Evolutionary conservation across 2,329 filamentous ascomycete species (phyloP), one percentile per base, ranked within the genome.

Genomic region (Rhexocercosporidium sp.): DNA sequence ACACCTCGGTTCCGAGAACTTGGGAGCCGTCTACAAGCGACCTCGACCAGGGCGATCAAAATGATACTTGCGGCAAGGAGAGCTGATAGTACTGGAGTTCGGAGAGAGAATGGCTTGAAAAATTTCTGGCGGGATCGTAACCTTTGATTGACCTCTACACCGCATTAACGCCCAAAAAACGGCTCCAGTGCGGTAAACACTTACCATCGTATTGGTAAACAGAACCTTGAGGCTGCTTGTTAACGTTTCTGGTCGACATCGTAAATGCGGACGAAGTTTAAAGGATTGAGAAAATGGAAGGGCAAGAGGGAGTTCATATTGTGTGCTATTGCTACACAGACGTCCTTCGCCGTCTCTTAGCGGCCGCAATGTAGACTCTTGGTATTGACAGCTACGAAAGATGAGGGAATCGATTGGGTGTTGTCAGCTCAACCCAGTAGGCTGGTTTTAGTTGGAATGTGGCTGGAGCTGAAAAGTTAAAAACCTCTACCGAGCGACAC

Each of bases 1-100:
- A 62, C n/a, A 3, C 59, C 59, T 62, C 59, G 39, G 25, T 62
- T 62, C 12, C 4, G n/a, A 22, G 59, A 47, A 51, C 31, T 62
- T 29, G 59, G 59, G 11, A 62, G 59, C 20, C 44, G 14, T 62
- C 59, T 29, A 20, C 41, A 62, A 22, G 59, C 44, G 29, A 62
- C 27, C 16, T 62, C 59, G 9, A 51, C 20, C 4, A 62, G 5
- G 6, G 27, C 27, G 29, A 62, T 51, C n/a, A 62, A 31, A 31
- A 62, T 18, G 14, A 62, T 27, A 2, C 44, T 62, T 22, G 31
- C 37, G 11, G 44, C 59, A 12, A 62, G 22, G 20, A 62, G 44
- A 14, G 44, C 20, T 46, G 59, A 51, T 6, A 62, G 59, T 6
- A 62, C 29, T 47, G 59, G 59, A 11, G 41, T 62, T 25, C 44